phyloP scores from a whole-genome alignment of 371 early-diverging fungal genomes.

The Circinella minor region DNA sequence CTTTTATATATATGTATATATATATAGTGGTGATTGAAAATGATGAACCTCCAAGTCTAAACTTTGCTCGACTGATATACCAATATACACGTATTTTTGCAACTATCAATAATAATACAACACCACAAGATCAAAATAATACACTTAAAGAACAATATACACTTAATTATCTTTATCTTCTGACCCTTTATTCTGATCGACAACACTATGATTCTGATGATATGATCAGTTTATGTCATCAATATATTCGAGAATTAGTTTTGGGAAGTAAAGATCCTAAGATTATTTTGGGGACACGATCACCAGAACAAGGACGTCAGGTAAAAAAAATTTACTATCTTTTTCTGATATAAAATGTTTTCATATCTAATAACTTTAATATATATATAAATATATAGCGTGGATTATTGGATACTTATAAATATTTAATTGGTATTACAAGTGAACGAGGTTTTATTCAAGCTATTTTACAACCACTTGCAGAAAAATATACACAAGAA shows the following conservation, averaged over 20 bases:
- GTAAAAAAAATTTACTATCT: neutral
- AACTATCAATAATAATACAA: constrained; percentile 32
- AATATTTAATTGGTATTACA: constrained; percentile 60
- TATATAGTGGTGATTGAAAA: constrained; percentile 32
- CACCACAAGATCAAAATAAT: no score
- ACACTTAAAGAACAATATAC: constrained; percentile 41
- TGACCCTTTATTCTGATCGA: constrained; percentile 58
- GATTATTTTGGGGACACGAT: constrained; percentile 56
- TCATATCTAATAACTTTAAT: neutral
- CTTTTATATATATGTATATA: no score
- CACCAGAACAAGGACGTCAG: constrained; percentile 42
- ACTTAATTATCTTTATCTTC: constrained; percentile 67
- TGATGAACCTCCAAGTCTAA: constrained; percentile 44
- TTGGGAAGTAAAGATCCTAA: constrained; percentile 60
- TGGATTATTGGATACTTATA: constrained; percentile 70
- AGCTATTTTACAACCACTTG: constrained; percentile 67
- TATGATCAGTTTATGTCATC: constrained; percentile 42
- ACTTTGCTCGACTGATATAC: constrained; percentile 67
- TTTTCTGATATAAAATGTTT: neutral
- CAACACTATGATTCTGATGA: constrained; percentile 36
- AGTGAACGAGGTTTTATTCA: constrained; percentile 62
- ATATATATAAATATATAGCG: no score
- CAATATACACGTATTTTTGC: constrained; percentile 59
- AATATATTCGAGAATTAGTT: constrained; percentile 49
- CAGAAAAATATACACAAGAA: constrained; percentile 67